Conservation (phyloP, 371 early-diverging fungal genomes). For the Dinochytrium kinnereticum region DNA sequence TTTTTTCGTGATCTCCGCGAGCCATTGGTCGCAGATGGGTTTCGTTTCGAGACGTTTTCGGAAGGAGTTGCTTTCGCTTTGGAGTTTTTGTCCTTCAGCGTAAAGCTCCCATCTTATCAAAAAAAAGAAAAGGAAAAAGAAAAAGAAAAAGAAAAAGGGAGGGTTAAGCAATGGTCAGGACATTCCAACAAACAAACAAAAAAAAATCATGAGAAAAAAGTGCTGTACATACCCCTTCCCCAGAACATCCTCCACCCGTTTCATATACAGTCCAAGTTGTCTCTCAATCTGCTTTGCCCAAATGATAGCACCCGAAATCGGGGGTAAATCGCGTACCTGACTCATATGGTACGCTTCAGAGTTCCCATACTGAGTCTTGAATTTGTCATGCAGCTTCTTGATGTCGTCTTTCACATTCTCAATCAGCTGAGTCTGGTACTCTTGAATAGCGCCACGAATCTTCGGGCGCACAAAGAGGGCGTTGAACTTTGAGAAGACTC, state of each 20-base stretch:
- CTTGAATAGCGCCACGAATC: slow-evolving; percentile 98
- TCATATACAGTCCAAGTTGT: slow-evolving; percentile 94
- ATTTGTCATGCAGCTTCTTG: slow-evolving; percentile 92
- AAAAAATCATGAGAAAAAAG: too few species aligned
- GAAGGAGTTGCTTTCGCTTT: slow-evolving; percentile 90
- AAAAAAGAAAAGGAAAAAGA: not conserved
- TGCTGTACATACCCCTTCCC: slow-evolving; percentile 92
- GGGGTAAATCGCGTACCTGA: slow-evolving; percentile 90
- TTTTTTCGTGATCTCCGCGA: slow-evolving; percentile 81
- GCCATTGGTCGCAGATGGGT: slow-evolving; percentile 91
- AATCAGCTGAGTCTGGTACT: slow-evolving; percentile 97
- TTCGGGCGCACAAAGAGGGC: slow-evolving; percentile 98
- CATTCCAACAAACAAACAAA: too few species aligned
- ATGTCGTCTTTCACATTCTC: slow-evolving; percentile 98
- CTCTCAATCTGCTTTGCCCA: slow-evolving; percentile 99
- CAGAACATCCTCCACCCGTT: slow-evolving; percentile 95
- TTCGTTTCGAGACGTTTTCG: slow-evolving; percentile 90
- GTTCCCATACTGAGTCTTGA: slow-evolving; percentile 88
- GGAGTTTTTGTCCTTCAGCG: slow-evolving; percentile 94
- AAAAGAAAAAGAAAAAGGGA: too few species aligned
- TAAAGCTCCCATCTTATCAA: slow-evolving; percentile 83
- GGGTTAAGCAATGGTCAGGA: too few species aligned
- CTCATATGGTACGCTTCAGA: slow-evolving; percentile 90
- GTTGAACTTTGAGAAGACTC: slow-evolving; percentile 98
- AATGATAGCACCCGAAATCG: slow-evolving; percentile 92